These are phyloP conservation scores for Exophiala sp. DNA, from an alignment of 2,329 filamentous ascomycete species.

Conservation along the genomic window DNA sequence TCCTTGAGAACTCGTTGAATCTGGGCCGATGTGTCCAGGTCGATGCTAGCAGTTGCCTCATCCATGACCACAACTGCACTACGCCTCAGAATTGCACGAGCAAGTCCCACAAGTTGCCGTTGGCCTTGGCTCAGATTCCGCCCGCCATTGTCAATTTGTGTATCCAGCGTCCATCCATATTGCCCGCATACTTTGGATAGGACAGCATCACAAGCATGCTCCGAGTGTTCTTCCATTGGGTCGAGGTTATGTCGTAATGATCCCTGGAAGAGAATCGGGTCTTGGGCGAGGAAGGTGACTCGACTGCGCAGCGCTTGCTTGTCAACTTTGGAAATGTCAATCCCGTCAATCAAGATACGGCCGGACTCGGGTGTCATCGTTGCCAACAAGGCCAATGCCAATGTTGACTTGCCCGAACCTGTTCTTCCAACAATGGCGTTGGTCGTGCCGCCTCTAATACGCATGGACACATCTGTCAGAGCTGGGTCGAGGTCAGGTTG, in stretches of 20 bases:
- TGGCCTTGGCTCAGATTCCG: conserved; percentile 60
- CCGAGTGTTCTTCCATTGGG: conserved; percentile 52
- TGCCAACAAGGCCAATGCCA: conserved; percentile 57
- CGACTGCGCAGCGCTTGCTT: conserved; percentile 55
- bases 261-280: conserved; percentile 60
- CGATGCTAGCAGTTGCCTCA: conserved; percentile 61
- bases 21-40: conserved; percentile 53
- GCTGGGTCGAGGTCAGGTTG: conserved; percentile 71
- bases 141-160: conserved; percentile 55
- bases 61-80: conserved; percentile 60
- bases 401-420: conserved; percentile 73
- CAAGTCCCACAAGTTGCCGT: conserved; percentile 58
- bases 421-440: conserved; percentile 77
- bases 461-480: conserved; percentile 61
- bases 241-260: conserved; percentile 58
- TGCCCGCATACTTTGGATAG: conserved; percentile 50
- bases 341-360: conserved; percentile 53
- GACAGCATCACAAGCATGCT: conserved; percentile 50
- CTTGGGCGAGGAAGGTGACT: conserved; percentile 63
- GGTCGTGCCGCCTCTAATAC: conserved; percentile 69
- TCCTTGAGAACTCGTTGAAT: conserved; percentile 52
- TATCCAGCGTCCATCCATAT: conserved; percentile 53
- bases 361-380: conserved; percentile 51
- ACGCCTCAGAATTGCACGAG: conserved; percentile 56
- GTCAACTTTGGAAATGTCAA: conserved; percentile 55